Evolutionary conservation across 2,329 filamentous ascomycete species (phyloP).

Genomic region (Aspergillus hortae): DNA sequence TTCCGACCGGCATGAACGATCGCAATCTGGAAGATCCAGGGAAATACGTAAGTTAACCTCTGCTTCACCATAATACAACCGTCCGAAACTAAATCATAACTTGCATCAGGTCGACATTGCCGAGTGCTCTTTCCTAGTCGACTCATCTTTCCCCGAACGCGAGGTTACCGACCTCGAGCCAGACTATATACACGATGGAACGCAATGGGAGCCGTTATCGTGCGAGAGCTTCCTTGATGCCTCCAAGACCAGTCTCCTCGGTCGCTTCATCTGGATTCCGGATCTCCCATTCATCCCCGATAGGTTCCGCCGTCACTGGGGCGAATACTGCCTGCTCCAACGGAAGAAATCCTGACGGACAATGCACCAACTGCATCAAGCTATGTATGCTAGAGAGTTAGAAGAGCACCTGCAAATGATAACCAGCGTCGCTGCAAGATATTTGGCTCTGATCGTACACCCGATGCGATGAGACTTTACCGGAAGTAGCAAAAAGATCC

Average conservation of each 20-base stretch:
- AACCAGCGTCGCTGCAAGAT: conserved; percentile 7
- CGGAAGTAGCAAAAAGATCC: conserved; percentile 38
- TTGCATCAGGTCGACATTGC: conserved; percentile 58
- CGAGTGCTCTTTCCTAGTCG: conserved; percentile 78
- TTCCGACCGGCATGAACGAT: conserved; percentile 85
- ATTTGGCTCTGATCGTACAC: conserved; percentile 9
- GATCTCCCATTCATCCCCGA: conserved; percentile 66
- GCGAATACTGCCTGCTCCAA: conserved; percentile 77
- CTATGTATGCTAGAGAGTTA: background rate
- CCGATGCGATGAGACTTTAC: conserved; percentile 25
- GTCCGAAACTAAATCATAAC: too few relatives aligned
- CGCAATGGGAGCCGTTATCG: conserved; percentile 73
- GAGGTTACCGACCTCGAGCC: conserved; percentile 68
- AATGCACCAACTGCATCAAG: background rate
- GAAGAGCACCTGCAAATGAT: background rate
- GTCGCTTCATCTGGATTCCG: conserved; percentile 79
- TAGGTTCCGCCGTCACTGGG: conserved; percentile 73
- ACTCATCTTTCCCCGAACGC: conserved; percentile 70
- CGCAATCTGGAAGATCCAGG: conserved; percentile 78
- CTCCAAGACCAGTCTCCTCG: conserved; percentile 66
- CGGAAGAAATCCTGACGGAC: conserved; percentile 39
- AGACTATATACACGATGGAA: conserved; percentile 68
- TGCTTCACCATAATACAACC: background rate
- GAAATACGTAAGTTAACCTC: conserved; percentile 66
- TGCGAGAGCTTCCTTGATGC: conserved; percentile 82